Base-by-base conservation (phyloP, 768 basidiomycete genomes). In the Podaxis sp. region DNA sequence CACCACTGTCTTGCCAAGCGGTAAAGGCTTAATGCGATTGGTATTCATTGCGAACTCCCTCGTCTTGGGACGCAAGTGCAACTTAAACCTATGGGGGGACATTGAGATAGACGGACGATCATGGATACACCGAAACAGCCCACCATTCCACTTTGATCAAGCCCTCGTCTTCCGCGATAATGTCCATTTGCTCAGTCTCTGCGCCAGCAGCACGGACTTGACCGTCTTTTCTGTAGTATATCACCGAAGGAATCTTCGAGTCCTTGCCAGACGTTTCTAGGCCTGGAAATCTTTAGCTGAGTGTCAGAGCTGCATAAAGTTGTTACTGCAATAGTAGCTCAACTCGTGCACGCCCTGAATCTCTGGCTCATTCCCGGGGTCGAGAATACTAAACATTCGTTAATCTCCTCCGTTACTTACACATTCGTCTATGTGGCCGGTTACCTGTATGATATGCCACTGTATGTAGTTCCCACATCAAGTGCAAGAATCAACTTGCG, bases 1-100 rank as follows among this genome's bases (percentile, higher is more conserved):
- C 1, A 77, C 62, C 2, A 77, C 74, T 10, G 74, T 72, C 69
- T 74, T 81, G 64, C 72, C 72, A 5, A 67, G 63, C 0, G 83
- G 84, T 26, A 86, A 76, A 0, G 77, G 67, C 0, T 79, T 74
- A 13, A 76, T 66, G 8, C 63, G 24, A 13, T 60, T 55, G 10
- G 51, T 58, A 36, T 44, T 53, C 7, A 41, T 50, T 55, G 58
- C 52, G 12, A 58, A 61, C 11, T 66, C 61, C 4, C 48, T 33
- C 33, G 50, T 73, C 33, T 67, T 67, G 0, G 76, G 74, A 13
- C 73, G 68, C n/a, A 78, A 59, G 57, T 77, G 76, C 4, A 78
- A 66, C 58, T 77, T 77, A 64, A 78, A 75, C 74, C 76, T 77
- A 12, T 28, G 28, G 15, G 37, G n/a, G 30, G 7, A 4, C 17